Percentiles rank a stretch among this genome's conserved stretches.
phyloP scores from a whole-genome alignment of 139 green algal species.

The Chlamydomonas urium region DNA sequence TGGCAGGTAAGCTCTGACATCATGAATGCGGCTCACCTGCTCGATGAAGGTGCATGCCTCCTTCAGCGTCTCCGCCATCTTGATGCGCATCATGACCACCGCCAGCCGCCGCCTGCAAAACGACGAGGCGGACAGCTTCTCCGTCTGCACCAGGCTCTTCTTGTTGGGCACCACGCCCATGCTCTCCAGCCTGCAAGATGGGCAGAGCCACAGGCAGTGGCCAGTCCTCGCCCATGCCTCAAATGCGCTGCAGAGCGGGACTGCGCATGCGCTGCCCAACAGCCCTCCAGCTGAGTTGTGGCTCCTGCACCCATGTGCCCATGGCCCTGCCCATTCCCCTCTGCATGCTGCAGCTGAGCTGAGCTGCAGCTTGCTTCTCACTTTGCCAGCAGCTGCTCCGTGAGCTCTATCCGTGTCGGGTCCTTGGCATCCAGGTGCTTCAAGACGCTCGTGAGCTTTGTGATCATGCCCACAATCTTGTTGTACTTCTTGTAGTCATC shows the following conservation, averaged over 20 bases:
- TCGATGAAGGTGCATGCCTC: slow-evolving; percentile 95
- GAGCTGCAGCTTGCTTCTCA: too few species aligned
- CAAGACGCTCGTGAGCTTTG: slow-evolving; percentile 71
- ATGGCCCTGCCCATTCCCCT: too few species aligned
- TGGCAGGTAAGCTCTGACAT: too few species aligned
- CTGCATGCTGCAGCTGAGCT: too few species aligned
- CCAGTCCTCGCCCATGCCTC: too few species aligned
- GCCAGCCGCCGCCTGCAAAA: slow-evolving; percentile 90
- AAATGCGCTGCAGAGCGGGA: too few species aligned
- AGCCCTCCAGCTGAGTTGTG: too few species aligned
- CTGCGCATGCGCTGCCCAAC: too few species aligned
- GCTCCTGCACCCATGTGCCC: too few species aligned
- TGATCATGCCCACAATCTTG: slow-evolving; percentile 84
- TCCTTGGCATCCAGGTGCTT: slow-evolving; percentile 83
- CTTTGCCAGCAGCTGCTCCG: slow-evolving; percentile 94
- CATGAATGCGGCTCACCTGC: too few species aligned
- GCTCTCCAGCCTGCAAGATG: slow-evolving; percentile 69
- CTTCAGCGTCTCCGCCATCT: slow-evolving; percentile 88
- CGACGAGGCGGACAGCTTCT: slow-evolving; percentile 83
- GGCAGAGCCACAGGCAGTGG: not conserved
- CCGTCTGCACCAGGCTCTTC: slow-evolving; percentile 89
- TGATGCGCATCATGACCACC: slow-evolving; percentile 90
- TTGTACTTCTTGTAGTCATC: slow-evolving; percentile 99
- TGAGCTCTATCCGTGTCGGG: slow-evolving; percentile 83
- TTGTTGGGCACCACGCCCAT: slow-evolving; percentile 91